Percentiles rank a stretch among this genome's conserved stretches.
Evolutionary conservation across 75 land plant genomes (phyloP).

Genomic region (Azolla pinnata): DNA sequence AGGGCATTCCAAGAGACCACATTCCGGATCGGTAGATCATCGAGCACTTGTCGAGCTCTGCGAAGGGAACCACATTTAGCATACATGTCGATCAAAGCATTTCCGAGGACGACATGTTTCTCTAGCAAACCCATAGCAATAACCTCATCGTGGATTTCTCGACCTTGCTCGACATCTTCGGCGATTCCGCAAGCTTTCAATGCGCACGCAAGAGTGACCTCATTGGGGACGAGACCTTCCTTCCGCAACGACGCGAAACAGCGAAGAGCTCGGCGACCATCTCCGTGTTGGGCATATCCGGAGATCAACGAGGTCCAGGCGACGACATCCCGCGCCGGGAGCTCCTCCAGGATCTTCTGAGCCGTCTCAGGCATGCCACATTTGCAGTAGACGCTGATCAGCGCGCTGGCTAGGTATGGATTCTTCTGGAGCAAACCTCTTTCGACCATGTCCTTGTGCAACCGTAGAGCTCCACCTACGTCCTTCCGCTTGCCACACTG

Average conservation of each 20-base stretch:
- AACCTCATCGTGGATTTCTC: slow-evolving; percentile 1
- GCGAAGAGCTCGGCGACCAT: slow-evolving; percentile 29
- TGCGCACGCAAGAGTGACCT: slow-evolving; percentile 9
- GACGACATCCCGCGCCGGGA: slow-evolving; percentile 12
- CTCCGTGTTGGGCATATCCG: slow-evolving; percentile 40
- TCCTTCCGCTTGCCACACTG: too few relatives aligned
- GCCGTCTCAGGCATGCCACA: too few relatives aligned
- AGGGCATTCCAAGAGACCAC: slow-evolving; percentile 16
- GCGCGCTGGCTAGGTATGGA: too few relatives aligned
- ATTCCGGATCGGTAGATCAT: slow-evolving; percentile 6
- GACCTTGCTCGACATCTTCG: slow-evolving; percentile 5
- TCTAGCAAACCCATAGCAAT: slow-evolving; percentile 12
- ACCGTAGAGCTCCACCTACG: too few relatives aligned
- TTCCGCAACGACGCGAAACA: background rate
- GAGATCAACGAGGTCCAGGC: slow-evolving; percentile 34
- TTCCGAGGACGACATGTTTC: slow-evolving; percentile 6
- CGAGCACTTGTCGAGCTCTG: slow-evolving; percentile 2
- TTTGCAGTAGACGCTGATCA: too few relatives aligned
- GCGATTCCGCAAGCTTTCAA: slow-evolving; percentile 14
- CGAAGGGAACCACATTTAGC: slow-evolving; percentile 11
- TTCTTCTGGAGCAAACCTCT: too few relatives aligned
- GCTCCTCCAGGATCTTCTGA: too few relatives aligned
- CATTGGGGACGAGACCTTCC: slow-evolving; percentile 12
- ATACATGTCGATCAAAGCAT: slow-evolving; percentile 12
- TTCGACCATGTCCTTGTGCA: too few relatives aligned